Conservation (phyloP, 1,284 basidiomycete species). For the Ganoderma resinaceum region DNA sequence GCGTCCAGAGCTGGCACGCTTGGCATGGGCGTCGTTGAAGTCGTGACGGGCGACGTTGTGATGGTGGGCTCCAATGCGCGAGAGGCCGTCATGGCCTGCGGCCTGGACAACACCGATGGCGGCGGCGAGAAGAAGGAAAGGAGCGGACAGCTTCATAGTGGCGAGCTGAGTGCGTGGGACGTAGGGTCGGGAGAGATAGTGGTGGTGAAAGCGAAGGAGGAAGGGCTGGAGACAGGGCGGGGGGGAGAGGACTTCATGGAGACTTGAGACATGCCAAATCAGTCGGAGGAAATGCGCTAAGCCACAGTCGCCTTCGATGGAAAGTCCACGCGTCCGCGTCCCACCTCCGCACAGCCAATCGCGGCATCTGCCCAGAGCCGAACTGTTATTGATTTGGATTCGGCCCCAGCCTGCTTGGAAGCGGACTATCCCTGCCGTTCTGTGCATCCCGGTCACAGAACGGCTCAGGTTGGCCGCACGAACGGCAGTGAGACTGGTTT, state of each 20-base stretch:
- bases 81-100: slow-evolving; percentile 45
- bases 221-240: slow-evolving; percentile 4
- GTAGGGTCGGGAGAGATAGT: slow-evolving; percentile 22
- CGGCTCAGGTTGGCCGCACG: slow-evolving; percentile 21
- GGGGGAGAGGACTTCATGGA: background rate
- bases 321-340: background rate
- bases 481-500: background rate
- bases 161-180: slow-evolving; percentile 27
- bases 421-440: background rate
- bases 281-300: slow-evolving; percentile 9
- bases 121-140: slow-evolving; percentile 48
- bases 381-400: slow-evolving; percentile 12
- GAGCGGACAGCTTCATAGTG: slow-evolving; percentile 44
- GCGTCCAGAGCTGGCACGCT: slow-evolving; percentile 21
- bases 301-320: background rate
- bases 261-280: slow-evolving; percentile 12
- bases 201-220: slow-evolving; percentile 11
- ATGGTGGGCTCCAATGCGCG: slow-evolving; percentile 43
- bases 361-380: slow-evolving; percentile 1
- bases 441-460: slow-evolving; percentile 16
- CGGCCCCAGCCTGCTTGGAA: slow-evolving; percentile 13
- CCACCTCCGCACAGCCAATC: slow-evolving; percentile 14
- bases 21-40: slow-evolving; percentile 12
- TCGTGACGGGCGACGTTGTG: slow-evolving; percentile 20
- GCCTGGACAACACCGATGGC: slow-evolving; percentile 48